Base-by-base conservation (phyloP, 805 yeast genomes). In the Tanozyma kutaoensis region DNA sequence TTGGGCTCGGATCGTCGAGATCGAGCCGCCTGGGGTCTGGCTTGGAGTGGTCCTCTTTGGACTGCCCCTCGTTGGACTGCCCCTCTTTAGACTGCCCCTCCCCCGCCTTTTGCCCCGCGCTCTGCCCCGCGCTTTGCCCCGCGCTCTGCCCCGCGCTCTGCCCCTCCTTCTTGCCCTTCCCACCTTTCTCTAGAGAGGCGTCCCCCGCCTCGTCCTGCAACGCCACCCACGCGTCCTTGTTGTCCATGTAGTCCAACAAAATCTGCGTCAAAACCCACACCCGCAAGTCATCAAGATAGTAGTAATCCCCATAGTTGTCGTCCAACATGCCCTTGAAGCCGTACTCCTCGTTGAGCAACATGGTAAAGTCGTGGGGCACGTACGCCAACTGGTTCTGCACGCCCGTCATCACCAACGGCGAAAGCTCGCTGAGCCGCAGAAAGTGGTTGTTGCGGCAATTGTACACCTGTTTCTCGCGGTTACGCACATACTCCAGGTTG, bases 401-500 rank as follows among this genome's bases (percentile, higher is more conserved):
- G 14, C 45, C 36, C 0, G 69, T 52, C 33, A 55, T 54, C 28
- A 59, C 48, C 27, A 66, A 37, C 10, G 70, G 70, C 25, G 58
- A 52, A 16, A 66, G 37, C 31, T 63, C 68, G 10, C 35, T 26
- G 20, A 51, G 38, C 14, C 34, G 31, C 8, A 42, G 24, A 28
- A 56, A 58, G 33, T 58, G 64, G 27, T 43, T 39, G 37, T 58
- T 56, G 25, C 55, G 39, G 43, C 65, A 58, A 32, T 58, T 55
- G 39, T 53, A 58, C 8, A 45, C 45, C 28, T 49, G 29, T 5
- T 15, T 15, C 7, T 15, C 7, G 17, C 17, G 17, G 17, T 15
- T 7, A 15, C 5, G 7, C 17, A 15, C 17, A 5, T 5, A 5
- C 7, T 15, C 17, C 17, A 15, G 5, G 7, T 15, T 15, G 17